phyloP scores from a whole-genome alignment of 2,329 filamentous ascomycete genomes.

The Ophiosphaerella herpotricha region DNA sequence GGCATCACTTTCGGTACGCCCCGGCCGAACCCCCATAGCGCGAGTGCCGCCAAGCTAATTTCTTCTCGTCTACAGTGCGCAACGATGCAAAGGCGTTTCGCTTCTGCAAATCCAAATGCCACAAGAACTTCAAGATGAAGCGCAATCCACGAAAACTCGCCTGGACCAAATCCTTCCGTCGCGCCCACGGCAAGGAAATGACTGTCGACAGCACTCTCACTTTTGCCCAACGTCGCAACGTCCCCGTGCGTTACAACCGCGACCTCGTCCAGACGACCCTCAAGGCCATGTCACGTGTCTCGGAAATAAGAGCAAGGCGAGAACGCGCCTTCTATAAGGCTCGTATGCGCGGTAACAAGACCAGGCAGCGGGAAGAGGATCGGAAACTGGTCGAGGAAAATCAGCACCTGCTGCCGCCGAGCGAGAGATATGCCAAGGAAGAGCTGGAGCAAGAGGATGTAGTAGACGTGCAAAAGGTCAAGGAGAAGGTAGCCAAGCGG shows the following conservation, averaged over 20 bases:
- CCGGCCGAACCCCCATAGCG: background rate
- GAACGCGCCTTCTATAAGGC: slow-evolving; percentile 94
- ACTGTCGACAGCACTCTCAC: slow-evolving; percentile 92
- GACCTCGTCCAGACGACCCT: slow-evolving; percentile 86
- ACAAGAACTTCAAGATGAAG: slow-evolving; percentile 92
- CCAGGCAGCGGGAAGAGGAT: slow-evolving; percentile 76
- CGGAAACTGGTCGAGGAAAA: slow-evolving; percentile 89
- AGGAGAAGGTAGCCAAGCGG: slow-evolving; percentile 59
- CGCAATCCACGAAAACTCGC: slow-evolving; percentile 94
- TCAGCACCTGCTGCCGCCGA: slow-evolving; percentile 80
- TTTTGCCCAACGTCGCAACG: slow-evolving; percentile 90
- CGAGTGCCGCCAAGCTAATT: background rate
- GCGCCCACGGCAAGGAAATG: slow-evolving; percentile 63
- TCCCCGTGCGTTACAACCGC: slow-evolving; percentile 94
- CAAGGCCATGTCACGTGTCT: slow-evolving; percentile 87
- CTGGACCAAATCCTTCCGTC: slow-evolving; percentile 62
- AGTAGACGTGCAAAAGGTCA: slow-evolving; percentile 48
- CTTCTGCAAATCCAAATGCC: slow-evolving; percentile 64
- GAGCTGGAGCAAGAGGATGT: slow-evolving; percentile 65
- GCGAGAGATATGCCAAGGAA: slow-evolving; percentile 50
- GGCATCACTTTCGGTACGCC: slow-evolving; percentile 69
- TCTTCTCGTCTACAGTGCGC: slow-evolving; percentile 17
- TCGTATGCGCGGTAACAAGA: slow-evolving; percentile 89
- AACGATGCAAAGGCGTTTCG: slow-evolving; percentile 66
- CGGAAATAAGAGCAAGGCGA: slow-evolving; percentile 79